A percentile compares a stretch with the other conserved stretches of the same genome.
These are phyloP conservation scores for Euphorbia peplus DNA, from an alignment of 345 rosid species.

Conservation along the genomic window DNA sequence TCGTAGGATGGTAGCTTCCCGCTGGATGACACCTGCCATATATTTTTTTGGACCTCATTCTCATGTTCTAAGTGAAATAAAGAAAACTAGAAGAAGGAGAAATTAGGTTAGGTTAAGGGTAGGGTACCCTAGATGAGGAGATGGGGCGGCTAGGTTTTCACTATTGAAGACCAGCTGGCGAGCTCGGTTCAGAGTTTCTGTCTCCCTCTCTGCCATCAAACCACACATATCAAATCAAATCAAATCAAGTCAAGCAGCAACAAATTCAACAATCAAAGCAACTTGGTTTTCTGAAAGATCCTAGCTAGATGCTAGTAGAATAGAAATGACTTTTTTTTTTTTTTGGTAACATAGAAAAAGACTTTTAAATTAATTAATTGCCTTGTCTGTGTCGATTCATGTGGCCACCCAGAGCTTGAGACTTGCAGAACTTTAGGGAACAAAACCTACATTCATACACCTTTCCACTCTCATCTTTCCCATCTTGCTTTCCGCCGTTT, in stretches of 20 bases:
- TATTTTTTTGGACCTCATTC: too few species aligned
- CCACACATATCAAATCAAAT: slow-evolving; percentile 27
- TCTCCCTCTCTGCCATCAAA: slow-evolving; percentile 79
- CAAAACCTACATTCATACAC: slow-evolving; percentile 98
- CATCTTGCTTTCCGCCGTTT: slow-evolving; percentile 66
- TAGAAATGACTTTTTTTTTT: too few species aligned
- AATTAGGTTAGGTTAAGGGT: background rate
- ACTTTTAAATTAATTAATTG: too few species aligned
- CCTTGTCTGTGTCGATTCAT: slow-evolving; percentile 99
- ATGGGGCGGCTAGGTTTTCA: slow-evolving; percentile 52
- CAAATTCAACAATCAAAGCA: slow-evolving; percentile 21
- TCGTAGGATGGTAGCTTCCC: slow-evolving; percentile 43
- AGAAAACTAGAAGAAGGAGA: background rate
- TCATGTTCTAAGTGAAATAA: too few species aligned
- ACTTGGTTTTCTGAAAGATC: slow-evolving; percentile 33
- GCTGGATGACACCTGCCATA: slow-evolving; percentile 50
- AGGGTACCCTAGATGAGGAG: slow-evolving; percentile 43
- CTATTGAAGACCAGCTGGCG: slow-evolving; percentile 88
- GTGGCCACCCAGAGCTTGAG: slow-evolving; percentile 99
- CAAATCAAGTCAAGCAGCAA: slow-evolving; percentile 7
- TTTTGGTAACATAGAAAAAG: background rate
- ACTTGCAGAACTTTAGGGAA: slow-evolving; percentile 99
- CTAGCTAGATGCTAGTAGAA: slow-evolving; percentile 7
- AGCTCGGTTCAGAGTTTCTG: slow-evolving; percentile 96
- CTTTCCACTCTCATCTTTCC: slow-evolving; percentile 83